These are phyloP conservation scores for Linum trigynum DNA, from an alignment of 345 rosid species.

Conservation along the genomic window DNA sequence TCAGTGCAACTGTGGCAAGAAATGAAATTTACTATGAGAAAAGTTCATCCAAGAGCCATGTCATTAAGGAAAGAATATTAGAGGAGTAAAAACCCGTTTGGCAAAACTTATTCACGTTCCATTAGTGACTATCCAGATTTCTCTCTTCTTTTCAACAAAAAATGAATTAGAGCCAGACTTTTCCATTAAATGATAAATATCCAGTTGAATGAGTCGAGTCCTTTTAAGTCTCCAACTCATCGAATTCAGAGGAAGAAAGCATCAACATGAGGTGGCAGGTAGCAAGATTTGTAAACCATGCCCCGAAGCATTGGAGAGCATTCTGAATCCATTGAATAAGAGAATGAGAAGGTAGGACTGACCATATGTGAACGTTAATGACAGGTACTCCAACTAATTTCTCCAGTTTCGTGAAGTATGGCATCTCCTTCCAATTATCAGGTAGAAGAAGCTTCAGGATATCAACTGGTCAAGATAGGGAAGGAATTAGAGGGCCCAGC, in stretches of 20 bases:
- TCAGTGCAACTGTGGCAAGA: background rate
- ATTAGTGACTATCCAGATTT: background rate
- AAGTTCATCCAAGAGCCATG: background rate
- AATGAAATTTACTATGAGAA: too few species aligned
- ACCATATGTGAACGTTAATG: constrained; percentile 96
- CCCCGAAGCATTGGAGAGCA: background rate
- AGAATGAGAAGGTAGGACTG: constrained; percentile 28
- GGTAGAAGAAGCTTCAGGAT: constrained; percentile 82
- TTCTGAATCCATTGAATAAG: background rate
- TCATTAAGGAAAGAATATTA: background rate
- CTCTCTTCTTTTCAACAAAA: background rate
- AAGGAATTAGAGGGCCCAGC: constrained; percentile 12
- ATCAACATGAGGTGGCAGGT: background rate
- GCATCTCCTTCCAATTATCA: constrained; percentile 68
- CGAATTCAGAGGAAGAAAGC: background rate
- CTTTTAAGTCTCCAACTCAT: background rate
- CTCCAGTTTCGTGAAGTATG: constrained; percentile 76
- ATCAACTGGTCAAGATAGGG: constrained; percentile 48
- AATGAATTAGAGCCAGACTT: background rate
- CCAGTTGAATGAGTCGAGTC: background rate
- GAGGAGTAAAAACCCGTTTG: background rate
- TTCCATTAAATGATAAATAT: background rate
- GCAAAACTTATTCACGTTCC: background rate
- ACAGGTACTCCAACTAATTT: constrained; percentile 96
- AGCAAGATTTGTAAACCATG: background rate